Base-by-base conservation (phyloP, 2,329 filamentous ascomycete species). In the Sclerotinia nivalis region DNA sequence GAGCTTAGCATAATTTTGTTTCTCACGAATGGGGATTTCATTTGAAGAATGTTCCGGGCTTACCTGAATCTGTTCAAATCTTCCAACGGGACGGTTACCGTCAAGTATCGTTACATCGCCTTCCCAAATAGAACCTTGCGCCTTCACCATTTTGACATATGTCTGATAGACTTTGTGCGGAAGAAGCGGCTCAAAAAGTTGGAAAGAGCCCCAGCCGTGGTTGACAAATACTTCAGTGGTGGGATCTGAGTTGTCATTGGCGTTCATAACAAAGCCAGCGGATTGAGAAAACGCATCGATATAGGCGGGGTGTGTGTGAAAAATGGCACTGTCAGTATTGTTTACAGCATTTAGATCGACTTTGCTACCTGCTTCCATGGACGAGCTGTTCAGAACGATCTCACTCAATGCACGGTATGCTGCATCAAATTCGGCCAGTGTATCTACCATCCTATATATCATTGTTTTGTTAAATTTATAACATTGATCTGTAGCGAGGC, bases 211-310 rank as follows among this genome's bases (percentile, higher is more conserved):
- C 66, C 66, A 68, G 8, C 66, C 66, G 25, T 60, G 66, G 20
- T 60, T 68, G 13, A 68, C 28, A 20, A 50, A 68, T 18, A 60
- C 55, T 20, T 68, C 43, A 18, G 28, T 28, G 5, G n/a, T 50
- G 28, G 55, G 28, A 31, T 68, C 28, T 8, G 37, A 45, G 20
- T n/a, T 37, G 12, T 68, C 66, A 25, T 52, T 60, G 13, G 34
- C 66, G n/a, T 68, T 68, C 55, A 68, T 60, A 15, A 68, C 37
- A 25, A 68, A 68, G 15, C 66, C 66, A 7, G 66, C 66, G 22
- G 13, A 34, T 34, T 64, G 60, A 64, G 60, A 50, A 37, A 64
- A 50, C 12, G 45, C 25, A 52, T 64, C 60, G 18, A 64, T 47
- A 37, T 50, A 64, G 5, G 60, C 45, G 22, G 60, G 60, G 60